Evolutionary conservation across 2,329 filamentous ascomycete species (phyloP).

Genomic region (Sclerotiophoma versabilis): DNA sequence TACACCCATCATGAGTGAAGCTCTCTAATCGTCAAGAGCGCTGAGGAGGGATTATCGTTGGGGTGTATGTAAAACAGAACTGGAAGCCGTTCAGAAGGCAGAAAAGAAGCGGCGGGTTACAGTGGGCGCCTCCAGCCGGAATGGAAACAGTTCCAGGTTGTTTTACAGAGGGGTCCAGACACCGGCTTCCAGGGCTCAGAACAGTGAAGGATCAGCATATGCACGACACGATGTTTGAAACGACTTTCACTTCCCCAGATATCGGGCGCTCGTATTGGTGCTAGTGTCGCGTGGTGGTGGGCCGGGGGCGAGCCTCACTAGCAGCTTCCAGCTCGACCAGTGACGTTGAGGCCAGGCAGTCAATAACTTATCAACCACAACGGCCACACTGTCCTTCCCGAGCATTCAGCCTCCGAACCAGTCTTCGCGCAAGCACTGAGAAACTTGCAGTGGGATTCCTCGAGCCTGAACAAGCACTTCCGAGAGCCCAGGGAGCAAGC

Average conservation of each 20-base stretch:
- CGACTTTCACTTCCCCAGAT: conserved; percentile 12
- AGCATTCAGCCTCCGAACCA: neutral
- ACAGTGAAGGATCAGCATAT: neutral
- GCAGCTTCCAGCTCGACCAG: conserved; percentile 1
- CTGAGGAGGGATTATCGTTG: neutral
- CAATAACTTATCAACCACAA: neutral
- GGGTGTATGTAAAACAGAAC: too few relatives aligned
- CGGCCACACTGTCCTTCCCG: conserved; percentile 13
- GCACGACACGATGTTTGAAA: neutral
- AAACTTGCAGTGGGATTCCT: too few relatives aligned
- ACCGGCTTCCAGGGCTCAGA: neutral
- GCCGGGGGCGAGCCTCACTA: conserved; percentile 10
- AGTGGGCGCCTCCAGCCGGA: neutral
- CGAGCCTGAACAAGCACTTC: too few relatives aligned
- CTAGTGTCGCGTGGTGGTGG: conserved; percentile 16
- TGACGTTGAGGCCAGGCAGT: conserved; percentile 17
- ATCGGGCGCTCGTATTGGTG: neutral
- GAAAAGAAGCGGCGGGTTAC: too few relatives aligned
- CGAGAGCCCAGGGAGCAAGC: neutral
- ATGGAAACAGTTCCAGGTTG: neutral
- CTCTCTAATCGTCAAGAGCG: neutral
- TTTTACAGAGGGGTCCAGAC: neutral
- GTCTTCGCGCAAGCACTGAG: too few relatives aligned
- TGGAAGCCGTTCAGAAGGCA: too few relatives aligned
- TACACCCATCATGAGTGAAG: too few relatives aligned